Evolutionary conservation across 2,329 filamentous ascomycete genomes (phyloP).

Genomic region (Decorospora gaudefroyi): DNA sequence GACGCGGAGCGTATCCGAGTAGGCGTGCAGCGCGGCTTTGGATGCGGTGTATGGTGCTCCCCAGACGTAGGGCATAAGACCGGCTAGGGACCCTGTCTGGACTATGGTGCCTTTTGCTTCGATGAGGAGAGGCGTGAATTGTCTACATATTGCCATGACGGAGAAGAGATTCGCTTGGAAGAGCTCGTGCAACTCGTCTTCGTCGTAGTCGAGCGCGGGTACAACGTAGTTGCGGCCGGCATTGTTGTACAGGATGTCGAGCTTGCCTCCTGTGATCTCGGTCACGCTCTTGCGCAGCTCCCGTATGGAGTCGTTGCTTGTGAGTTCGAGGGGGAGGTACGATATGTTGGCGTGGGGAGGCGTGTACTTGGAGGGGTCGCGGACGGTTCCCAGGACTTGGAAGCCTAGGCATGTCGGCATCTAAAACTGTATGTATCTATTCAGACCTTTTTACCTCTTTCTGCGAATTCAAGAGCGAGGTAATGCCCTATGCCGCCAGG

Average conservation of each 20-base stretch:
- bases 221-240: slow-evolving; percentile 62
- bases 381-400: slow-evolving; percentile 63
- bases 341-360: slow-evolving; percentile 58
- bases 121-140: slow-evolving; percentile 60
- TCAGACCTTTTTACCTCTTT: slow-evolving; percentile 36
- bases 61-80: slow-evolving; percentile 45
- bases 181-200: slow-evolving; percentile 35
- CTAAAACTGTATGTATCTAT: neutral
- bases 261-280: slow-evolving; percentile 52
- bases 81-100: slow-evolving; percentile 53
- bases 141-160: slow-evolving; percentile 62
- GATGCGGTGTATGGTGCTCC: slow-evolving; percentile 60
- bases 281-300: slow-evolving; percentile 55
- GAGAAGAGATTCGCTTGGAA: slow-evolving; percentile 58
- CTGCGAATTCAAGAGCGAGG: slow-evolving; percentile 62
- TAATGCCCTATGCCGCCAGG: slow-evolving; percentile 64
- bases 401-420: slow-evolving; percentile 46
- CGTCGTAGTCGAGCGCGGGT: slow-evolving; percentile 60
- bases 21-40: slow-evolving; percentile 64
- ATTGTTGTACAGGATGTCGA: slow-evolving; percentile 65
- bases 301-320: slow-evolving; percentile 55
- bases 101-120: slow-evolving; percentile 53
- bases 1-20: slow-evolving; percentile 62
- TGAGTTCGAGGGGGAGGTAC: slow-evolving; percentile 60
- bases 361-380: slow-evolving; percentile 55